phyloP scores from a whole-genome alignment of 345 rosid species.

The Hibiscus syriacus region DNA sequence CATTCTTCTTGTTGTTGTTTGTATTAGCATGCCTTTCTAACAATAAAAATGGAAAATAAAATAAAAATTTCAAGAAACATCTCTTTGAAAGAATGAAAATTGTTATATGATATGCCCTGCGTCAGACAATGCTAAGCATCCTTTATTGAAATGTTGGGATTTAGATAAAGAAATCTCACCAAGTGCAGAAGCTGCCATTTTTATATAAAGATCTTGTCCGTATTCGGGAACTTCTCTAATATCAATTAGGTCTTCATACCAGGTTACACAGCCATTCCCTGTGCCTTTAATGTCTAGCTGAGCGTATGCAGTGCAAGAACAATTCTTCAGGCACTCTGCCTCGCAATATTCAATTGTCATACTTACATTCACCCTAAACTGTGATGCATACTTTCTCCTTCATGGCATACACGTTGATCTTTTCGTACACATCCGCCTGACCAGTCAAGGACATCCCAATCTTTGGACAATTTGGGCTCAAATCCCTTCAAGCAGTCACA shows the following conservation, averaged over 20 bases:
- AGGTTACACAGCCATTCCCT: conserved; percentile 31
- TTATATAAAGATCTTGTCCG: conserved; percentile 25
- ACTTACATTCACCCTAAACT: conserved; percentile 21
- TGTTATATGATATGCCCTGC: not conserved
- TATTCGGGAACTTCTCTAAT: conserved; percentile 12
- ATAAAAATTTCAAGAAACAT: not conserved
- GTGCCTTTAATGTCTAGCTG: conserved; percentile 18
- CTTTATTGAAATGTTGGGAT: not conserved
- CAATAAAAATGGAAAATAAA: not conserved
- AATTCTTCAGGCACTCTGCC: conserved; percentile 26
- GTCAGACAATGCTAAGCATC: not conserved
- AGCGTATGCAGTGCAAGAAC: conserved; percentile 34
- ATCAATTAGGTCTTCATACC: conserved; percentile 34
- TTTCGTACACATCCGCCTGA: conserved; percentile 15
- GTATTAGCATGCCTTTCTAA: not conserved
- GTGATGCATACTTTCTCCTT: conserved; percentile 14
- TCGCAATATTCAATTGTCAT: conserved; percentile 26
- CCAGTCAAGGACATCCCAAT: conserved; percentile 35
- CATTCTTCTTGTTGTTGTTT: conserved; percentile 5
- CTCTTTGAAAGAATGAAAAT: not conserved
- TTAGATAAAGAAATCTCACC: conserved; percentile 13
- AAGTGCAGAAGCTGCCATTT: conserved; percentile 12
- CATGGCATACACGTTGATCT: conserved; percentile 11
- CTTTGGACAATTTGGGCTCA: conserved; percentile 22
- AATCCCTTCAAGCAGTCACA: conserved; percentile 41